These are phyloP conservation scores for Paracamarosporium sp. DNA, from an alignment of 2,329 filamentous ascomycete genomes.

Conservation along the genomic window DNA sequence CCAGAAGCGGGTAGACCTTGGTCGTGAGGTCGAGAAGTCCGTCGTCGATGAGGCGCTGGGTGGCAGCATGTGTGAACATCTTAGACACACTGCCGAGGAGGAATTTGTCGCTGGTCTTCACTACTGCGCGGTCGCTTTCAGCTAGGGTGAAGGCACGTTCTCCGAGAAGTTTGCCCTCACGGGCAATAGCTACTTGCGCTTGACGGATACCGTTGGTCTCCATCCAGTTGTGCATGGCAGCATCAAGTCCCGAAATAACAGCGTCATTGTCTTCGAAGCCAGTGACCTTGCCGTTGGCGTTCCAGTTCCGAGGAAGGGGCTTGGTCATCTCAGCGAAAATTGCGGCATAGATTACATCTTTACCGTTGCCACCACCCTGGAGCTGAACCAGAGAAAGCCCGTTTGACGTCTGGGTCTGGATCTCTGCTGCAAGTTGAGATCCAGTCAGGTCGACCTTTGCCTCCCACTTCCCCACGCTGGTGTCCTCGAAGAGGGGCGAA, in stretches of 20 bases:
- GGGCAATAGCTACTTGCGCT: constrained; percentile 26
- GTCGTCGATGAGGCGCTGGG: constrained; percentile 17
- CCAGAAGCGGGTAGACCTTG: constrained; percentile 24
- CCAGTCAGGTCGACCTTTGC: constrained; percentile 18
- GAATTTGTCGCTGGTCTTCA: constrained; percentile 25
- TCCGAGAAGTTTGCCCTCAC: constrained; percentile 24
- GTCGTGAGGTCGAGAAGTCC: constrained; percentile 23
- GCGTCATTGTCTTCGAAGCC: constrained; percentile 26
- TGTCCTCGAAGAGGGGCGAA: constrained; percentile 27
- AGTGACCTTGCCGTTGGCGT: constrained; percentile 19
- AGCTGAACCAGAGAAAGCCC: constrained; percentile 24
- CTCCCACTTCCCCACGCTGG: constrained; percentile 27
- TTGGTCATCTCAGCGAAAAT: constrained; percentile 24
- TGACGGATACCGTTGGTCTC: constrained; percentile 25
- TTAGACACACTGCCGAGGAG: constrained; percentile 32
- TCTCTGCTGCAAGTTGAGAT: constrained; percentile 19
- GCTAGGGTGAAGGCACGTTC: constrained; percentile 29
- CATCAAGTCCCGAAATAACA: constrained; percentile 15
- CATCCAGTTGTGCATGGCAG: constrained; percentile 27
- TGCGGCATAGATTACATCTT: constrained; percentile 18
- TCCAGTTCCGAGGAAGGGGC: constrained; percentile 25
- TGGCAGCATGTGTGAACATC: constrained; percentile 28
- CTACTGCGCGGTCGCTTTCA: constrained; percentile 25
- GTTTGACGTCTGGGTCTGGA: constrained; percentile 11
- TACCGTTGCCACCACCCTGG: constrained; percentile 14